phyloP scores from a whole-genome alignment of 352 stramenopile genomes.

The Phytophthora hibernalis region DNA sequence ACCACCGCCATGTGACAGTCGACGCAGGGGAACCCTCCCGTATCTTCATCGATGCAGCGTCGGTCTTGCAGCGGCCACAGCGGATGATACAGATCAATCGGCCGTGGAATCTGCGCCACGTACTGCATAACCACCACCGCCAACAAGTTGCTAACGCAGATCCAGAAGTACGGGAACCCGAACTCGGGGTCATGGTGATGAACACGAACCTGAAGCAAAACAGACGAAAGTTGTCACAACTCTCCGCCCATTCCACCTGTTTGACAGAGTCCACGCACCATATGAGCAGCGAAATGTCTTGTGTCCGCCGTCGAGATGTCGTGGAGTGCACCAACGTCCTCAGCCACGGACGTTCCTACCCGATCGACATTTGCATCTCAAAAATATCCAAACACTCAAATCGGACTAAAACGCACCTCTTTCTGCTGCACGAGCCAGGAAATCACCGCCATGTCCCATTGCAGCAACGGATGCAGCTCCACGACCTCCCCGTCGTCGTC shows the following conservation, averaged over 20 bases:
- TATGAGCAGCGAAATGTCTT: constrained; percentile 70
- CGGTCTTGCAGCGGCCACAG: constrained; percentile 38
- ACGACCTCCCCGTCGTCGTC: constrained; percentile 22
- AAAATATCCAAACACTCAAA: neutral
- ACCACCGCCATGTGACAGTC: constrained; percentile 82
- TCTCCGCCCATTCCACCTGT: neutral
- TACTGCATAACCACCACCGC: constrained; percentile 59
- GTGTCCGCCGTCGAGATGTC: constrained; percentile 60
- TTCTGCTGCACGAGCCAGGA: constrained; percentile 44
- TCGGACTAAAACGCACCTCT: constrained; percentile 36
- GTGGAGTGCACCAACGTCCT: constrained; percentile 52
- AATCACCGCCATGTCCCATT: constrained; percentile 62
- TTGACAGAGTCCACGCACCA: constrained; percentile 42
- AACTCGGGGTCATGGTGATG: constrained; percentile 60
- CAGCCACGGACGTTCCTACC: constrained; percentile 41
- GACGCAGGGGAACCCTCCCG: constrained; percentile 67
- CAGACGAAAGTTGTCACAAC: constrained; percentile 15
- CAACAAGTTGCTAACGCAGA: constrained; percentile 63
- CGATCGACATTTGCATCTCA: neutral
- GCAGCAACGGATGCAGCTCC: constrained; percentile 55
- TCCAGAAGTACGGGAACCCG: constrained; percentile 77
- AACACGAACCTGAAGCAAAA: constrained; percentile 63
- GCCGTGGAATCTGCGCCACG: constrained; percentile 45
- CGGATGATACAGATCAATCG: constrained; percentile 57
- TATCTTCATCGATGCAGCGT: constrained; percentile 53